Evolutionary conservation across 306 rosid genomes (phyloP).

Genomic region (Cicer yamashitae): DNA sequence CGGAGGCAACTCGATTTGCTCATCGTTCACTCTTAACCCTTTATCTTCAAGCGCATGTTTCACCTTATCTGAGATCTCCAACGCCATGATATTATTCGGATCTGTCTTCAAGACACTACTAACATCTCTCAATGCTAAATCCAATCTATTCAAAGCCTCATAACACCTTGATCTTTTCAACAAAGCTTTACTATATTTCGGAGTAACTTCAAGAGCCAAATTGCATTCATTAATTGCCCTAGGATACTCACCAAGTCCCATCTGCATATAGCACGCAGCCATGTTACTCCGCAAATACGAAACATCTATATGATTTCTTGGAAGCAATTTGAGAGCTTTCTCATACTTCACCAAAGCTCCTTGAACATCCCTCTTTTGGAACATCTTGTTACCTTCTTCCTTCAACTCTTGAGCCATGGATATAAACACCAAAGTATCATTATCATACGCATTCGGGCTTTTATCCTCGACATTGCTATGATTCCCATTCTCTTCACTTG

Average conservation of each 20-base stretch:
- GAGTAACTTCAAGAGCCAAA: slow-evolving; percentile 88
- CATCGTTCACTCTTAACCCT: slow-evolving; percentile 66
- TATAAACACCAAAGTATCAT: slow-evolving; percentile 65
- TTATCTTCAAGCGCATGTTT: slow-evolving; percentile 65
- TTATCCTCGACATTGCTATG: slow-evolving; percentile 47
- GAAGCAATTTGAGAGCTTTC: slow-evolving; percentile 83
- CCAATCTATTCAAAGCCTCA: slow-evolving; percentile 82
- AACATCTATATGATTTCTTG: slow-evolving; percentile 77
- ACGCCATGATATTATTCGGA: slow-evolving; percentile 82
- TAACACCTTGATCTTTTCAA: slow-evolving; percentile 94
- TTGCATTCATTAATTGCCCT: slow-evolving; percentile 86
- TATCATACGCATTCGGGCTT: slow-evolving; percentile 56
- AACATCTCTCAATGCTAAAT: slow-evolving; percentile 85
- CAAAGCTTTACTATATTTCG: slow-evolving; percentile 81
- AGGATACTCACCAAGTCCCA: slow-evolving; percentile 84
- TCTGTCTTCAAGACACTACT: slow-evolving; percentile 66
- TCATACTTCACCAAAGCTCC: slow-evolving; percentile 85
- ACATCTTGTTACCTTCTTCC: slow-evolving; percentile 89
- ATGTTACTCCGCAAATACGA: slow-evolving; percentile 84
- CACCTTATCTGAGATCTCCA: slow-evolving; percentile 75
- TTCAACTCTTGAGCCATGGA: slow-evolving; percentile 74
- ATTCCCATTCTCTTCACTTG: slow-evolving; percentile 47
- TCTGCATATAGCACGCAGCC: slow-evolving; percentile 96
- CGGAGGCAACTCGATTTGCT: slow-evolving; percentile 70
- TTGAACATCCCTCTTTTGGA: slow-evolving; percentile 75